phyloP scores from a whole-genome alignment of 768 basidiomycete species.

The Termitomyces sp. region DNA sequence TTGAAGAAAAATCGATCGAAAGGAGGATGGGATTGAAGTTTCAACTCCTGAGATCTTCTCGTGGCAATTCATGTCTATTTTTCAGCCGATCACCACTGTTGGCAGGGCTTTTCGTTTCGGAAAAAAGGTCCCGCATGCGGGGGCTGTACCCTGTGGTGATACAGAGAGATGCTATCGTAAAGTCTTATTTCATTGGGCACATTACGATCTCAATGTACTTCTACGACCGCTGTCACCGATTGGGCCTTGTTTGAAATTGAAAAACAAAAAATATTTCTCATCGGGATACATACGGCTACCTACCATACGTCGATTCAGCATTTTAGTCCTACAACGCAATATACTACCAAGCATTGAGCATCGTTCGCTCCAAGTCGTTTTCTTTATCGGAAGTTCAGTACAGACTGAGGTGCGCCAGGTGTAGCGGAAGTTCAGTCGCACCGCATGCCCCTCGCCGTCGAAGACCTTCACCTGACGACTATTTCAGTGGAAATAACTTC shows the following conservation, averaged over 20 bases:
- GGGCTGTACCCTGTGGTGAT: background rate
- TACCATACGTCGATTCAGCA: too few species aligned
- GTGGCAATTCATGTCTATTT: background rate
- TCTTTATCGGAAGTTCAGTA: too few species aligned
- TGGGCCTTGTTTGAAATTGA: background rate
- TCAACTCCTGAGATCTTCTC: background rate
- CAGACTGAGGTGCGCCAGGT: too few species aligned
- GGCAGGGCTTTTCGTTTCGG: background rate
- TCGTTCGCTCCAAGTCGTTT: background rate
- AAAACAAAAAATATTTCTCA: background rate
- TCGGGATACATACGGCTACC: background rate
- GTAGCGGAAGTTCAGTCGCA: too few species aligned
- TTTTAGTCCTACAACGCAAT: background rate
- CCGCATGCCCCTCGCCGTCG: too few species aligned
- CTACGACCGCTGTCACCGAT: background rate
- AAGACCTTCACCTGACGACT: too few species aligned
- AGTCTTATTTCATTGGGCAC: background rate
- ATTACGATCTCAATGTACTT: background rate
- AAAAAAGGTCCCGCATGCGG: background rate
- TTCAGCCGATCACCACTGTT: background rate
- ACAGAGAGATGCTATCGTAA: background rate
- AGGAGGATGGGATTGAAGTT: conserved; percentile 15
- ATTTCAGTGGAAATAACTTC: too few species aligned
- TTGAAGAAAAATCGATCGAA: conserved; percentile 35
- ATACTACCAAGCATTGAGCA: background rate